phyloP scores from a whole-genome alignment of 164 flowering plant species.

The Macadamia integrifolia region DNA sequence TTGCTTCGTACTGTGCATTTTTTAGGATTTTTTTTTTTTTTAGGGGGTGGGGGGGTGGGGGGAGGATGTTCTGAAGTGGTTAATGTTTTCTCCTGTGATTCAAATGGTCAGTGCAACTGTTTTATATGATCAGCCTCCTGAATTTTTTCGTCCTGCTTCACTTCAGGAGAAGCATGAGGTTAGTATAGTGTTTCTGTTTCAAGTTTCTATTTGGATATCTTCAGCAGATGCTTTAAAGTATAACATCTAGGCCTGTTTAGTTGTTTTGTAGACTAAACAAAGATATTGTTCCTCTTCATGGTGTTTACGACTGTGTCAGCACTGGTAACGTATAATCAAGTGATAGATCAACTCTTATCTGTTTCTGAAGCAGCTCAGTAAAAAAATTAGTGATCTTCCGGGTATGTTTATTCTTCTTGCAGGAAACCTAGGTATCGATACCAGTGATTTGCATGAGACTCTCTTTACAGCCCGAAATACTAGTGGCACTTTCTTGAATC shows the following conservation, averaged over 20 bases:
- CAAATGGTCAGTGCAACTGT: conserved; percentile 62
- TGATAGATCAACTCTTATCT: background rate
- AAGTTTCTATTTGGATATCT: background rate
- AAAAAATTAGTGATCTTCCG: background rate
- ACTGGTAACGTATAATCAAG: conserved; percentile 38
- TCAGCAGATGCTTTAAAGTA: background rate
- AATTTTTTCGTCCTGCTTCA: conserved; percentile 77
- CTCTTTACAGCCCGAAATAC: conserved; percentile 47
- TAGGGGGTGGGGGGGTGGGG: too few relatives aligned
- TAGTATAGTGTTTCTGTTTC: conserved; percentile 5
- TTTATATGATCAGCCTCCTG: conserved; percentile 95
- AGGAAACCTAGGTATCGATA: conserved; percentile 21
- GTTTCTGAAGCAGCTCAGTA: background rate
- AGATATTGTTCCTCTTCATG: conserved; percentile 33
- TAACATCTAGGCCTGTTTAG: conserved; percentile 32
- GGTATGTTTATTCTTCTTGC: conserved; percentile 10
- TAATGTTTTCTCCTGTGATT: conserved; percentile 7
- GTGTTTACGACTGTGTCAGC: conserved; percentile 56
- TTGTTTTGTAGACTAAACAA: conserved; percentile 67
- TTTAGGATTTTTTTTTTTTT: too few relatives aligned
- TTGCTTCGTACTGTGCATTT: too few relatives aligned
- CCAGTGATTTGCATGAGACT: conserved; percentile 25
- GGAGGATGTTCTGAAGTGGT: background rate
- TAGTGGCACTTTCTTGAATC: conserved; percentile 38
- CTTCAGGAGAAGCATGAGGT: conserved; percentile 85